Conservation (phyloP, 2,329 filamentous ascomycete genomes). For the Sclerotinia subarctica region DNA sequence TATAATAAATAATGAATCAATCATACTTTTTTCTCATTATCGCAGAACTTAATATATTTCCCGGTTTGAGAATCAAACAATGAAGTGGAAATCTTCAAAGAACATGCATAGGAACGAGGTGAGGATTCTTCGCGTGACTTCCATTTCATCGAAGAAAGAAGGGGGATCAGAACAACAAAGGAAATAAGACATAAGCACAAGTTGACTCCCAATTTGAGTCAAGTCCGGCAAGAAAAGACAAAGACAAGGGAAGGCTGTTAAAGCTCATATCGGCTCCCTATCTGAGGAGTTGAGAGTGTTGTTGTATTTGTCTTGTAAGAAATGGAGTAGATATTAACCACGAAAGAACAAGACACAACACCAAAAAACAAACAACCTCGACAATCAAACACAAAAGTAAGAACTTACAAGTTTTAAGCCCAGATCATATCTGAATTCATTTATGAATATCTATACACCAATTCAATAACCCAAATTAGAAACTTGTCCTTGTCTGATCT, state of each 20-base stretch:
- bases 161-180: background rate
- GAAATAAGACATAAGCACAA: background rate
- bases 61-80: background rate
- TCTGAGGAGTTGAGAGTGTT: background rate
- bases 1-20: background rate
- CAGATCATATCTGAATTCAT: no score
- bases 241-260: background rate
- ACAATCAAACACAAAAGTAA: no score
- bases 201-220: background rate
- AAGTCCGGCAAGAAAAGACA: background rate
- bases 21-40: background rate
- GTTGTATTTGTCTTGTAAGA: background rate
- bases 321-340: no score
- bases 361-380: no score
- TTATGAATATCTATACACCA: no score
- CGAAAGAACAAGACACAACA: no score
- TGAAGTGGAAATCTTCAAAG: background rate
- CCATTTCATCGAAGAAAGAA: background rate
- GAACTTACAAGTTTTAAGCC: no score
- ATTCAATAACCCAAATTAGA: no score
- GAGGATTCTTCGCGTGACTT: background rate
- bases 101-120: background rate
- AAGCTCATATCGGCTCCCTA: background rate
- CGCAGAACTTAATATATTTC: background rate
- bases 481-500: no score